Conservation (phyloP, 345 rosid genomes). For the Cochlearia excelsa region DNA sequence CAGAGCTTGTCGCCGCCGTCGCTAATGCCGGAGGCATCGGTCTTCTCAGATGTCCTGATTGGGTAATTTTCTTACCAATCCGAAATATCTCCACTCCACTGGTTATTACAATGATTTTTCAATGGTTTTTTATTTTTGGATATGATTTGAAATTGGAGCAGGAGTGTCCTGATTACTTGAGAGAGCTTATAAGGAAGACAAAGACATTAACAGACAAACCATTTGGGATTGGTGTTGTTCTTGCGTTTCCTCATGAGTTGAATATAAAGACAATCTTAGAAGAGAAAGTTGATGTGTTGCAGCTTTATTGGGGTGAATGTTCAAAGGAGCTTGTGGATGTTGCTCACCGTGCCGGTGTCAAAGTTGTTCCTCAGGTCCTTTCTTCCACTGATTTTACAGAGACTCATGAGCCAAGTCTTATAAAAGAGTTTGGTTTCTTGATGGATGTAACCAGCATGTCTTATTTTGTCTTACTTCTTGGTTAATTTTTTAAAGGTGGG, state of each 20-base stretch:
- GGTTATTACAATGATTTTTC: no score
- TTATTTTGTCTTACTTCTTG: not conserved
- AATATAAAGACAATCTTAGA: constrained; percentile 63
- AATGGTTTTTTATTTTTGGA: not conserved
- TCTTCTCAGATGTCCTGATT: constrained; percentile 78
- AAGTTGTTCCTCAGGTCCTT: constrained; percentile 72
- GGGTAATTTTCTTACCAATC: constrained; percentile 41
- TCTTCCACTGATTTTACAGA: not conserved
- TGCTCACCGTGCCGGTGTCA: constrained; percentile 66
- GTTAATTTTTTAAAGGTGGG: constrained; percentile 49
- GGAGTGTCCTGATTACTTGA: constrained; percentile 69
- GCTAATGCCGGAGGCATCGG: constrained; percentile 87
- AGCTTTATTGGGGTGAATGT: constrained; percentile 81
- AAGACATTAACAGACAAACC: constrained; percentile 64
- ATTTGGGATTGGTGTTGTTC: constrained; percentile 71
- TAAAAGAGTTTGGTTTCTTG: constrained; percentile 5
- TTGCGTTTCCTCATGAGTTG: constrained; percentile 74
- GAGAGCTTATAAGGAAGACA: constrained; percentile 67
- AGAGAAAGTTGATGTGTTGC: constrained; percentile 74
- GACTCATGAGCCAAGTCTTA: not conserved
- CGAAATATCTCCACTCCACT: no score
- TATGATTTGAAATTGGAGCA: constrained; percentile 19
- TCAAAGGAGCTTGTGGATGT: constrained; percentile 55
- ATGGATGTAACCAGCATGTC: not conserved
- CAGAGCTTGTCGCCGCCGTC: constrained; percentile 91